A percentile compares a stretch with the other conserved stretches of the same genome.
Evolutionary conservation across 2,329 filamentous ascomycete genomes (phyloP).

Genomic region (Talaromyces sp.): DNA sequence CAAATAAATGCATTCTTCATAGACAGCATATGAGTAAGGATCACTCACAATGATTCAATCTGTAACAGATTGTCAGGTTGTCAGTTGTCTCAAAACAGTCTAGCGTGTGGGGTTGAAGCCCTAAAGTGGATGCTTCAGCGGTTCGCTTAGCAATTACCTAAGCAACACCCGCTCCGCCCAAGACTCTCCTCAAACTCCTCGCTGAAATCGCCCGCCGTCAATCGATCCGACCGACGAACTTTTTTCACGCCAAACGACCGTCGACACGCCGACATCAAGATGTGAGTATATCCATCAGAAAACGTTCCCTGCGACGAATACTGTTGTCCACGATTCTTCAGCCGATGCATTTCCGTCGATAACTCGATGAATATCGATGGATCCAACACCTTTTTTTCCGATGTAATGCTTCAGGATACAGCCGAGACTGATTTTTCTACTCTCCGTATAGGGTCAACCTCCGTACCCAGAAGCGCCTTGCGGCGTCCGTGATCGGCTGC

Average conservation of each 20-base stretch:
- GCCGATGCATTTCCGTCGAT: slow-evolving; percentile 18
- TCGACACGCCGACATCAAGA: slow-evolving; percentile 45
- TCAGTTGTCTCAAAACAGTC: slow-evolving; percentile 15
- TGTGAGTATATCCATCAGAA: slow-evolving; percentile 35
- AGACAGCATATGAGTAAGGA: background rate
- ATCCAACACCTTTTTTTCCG: background rate
- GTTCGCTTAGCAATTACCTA: slow-evolving; percentile 40
- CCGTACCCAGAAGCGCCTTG: slow-evolving; percentile 99
- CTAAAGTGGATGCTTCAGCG: slow-evolving; percentile 29
- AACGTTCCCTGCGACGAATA: slow-evolving; percentile 12
- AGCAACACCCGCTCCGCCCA: slow-evolving; percentile 26
- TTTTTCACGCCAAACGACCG: slow-evolving; percentile 41
- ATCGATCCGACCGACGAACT: slow-evolving; percentile 39
- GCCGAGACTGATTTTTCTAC: slow-evolving; percentile 9
- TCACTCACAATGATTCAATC: background rate
- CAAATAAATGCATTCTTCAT: too few relatives aligned
- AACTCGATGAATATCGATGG: slow-evolving; percentile 6
- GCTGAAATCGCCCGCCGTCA: slow-evolving; percentile 34
- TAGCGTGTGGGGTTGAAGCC: slow-evolving; percentile 29
- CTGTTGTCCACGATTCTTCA: slow-evolving; percentile 18
- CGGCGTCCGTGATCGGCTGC: slow-evolving; percentile 96
- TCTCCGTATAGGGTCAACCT: slow-evolving; percentile 81
- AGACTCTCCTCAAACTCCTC: slow-evolving; percentile 35
- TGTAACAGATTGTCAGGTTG: too few relatives aligned
- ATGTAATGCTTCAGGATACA: background rate